Conservation (phyloP, 1,139 yeast genomes). For the Protomyces inouyei region DNA sequence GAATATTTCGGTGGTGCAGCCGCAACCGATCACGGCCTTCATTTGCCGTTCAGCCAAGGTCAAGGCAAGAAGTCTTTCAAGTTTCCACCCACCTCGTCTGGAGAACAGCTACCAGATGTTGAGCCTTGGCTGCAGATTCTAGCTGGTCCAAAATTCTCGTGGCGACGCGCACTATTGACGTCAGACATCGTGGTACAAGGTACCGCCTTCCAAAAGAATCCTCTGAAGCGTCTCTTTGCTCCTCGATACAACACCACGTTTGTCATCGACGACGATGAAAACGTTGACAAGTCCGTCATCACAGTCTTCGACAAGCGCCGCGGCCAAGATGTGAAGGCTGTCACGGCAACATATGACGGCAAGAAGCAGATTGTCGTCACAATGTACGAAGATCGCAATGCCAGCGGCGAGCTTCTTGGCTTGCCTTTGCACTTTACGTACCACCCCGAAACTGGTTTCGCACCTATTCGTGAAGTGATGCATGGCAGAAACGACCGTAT, state of each 20-base stretch:
- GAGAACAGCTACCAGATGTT: conserved; percentile 39
- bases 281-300: conserved; percentile 52
- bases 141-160: conserved; percentile 72
- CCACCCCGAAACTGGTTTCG: conserved; percentile 82
- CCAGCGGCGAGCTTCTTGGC: conserved; percentile 58
- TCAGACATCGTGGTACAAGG: conserved; percentile 82
- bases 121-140: conserved; percentile 69
- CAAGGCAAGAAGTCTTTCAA: conserved; percentile 47
- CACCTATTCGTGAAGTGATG: conserved; percentile 88
- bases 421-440: conserved; percentile 74
- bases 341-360: conserved; percentile 51
- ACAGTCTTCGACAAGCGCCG: conserved; percentile 62
- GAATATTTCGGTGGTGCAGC: conserved; percentile 79
- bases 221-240: conserved; percentile 70
- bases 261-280: conserved; percentile 50
- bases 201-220: conserved; percentile 68
- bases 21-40: conserved; percentile 37
- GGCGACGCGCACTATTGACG: conserved; percentile 89
- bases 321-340: conserved; percentile 68
- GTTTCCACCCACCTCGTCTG: conserved; percentile 48
- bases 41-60: conserved; percentile 36
- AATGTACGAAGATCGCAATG: conserved; percentile 84
- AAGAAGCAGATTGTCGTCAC: conserved; percentile 56
- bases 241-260: conserved; percentile 66
- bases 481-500: conserved; percentile 87